These are phyloP conservation scores for Suillus subluteus DNA, from an alignment of 768 basidiomycete genomes.

Conservation along the genomic window DNA sequence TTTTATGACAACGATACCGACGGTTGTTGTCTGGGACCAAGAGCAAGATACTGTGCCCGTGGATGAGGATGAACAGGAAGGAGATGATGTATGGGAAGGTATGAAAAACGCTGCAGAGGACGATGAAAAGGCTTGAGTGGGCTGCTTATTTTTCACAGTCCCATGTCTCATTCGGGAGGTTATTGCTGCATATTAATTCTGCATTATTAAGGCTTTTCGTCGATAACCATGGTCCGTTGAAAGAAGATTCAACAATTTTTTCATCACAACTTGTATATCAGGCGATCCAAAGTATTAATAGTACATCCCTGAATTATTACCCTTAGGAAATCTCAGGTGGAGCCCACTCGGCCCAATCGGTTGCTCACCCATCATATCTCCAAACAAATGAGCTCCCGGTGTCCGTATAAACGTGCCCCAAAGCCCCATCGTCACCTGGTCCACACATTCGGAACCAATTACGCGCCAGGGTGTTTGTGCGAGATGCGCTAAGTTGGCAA, in stretches of 20 bases:
- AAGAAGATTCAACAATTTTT: background rate
- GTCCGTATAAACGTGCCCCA: background rate
- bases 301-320: background rate
- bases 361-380: background rate
- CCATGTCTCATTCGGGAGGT: background rate
- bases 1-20: slow-evolving; percentile 66
- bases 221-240: background rate
- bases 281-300: background rate
- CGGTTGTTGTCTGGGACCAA: slow-evolving; percentile 66
- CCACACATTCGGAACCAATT: background rate
- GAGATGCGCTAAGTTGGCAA: background rate
- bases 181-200: background rate
- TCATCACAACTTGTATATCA: background rate
- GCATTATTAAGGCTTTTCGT: background rate
- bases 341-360: background rate
- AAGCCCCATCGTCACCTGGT: background rate
- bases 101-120: slow-evolving; percentile 58
- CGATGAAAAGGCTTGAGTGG: slow-evolving; percentile 31
- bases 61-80: slow-evolving; percentile 39
- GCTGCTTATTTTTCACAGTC: background rate
- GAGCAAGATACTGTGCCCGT: slow-evolving; percentile 14
- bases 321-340: background rate
- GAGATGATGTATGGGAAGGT: slow-evolving; percentile 70
- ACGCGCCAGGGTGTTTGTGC: background rate
- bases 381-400: background rate